Conservation (phyloP, 2,329 filamentous ascomycete genomes). For the Penicillium sp. region DNA sequence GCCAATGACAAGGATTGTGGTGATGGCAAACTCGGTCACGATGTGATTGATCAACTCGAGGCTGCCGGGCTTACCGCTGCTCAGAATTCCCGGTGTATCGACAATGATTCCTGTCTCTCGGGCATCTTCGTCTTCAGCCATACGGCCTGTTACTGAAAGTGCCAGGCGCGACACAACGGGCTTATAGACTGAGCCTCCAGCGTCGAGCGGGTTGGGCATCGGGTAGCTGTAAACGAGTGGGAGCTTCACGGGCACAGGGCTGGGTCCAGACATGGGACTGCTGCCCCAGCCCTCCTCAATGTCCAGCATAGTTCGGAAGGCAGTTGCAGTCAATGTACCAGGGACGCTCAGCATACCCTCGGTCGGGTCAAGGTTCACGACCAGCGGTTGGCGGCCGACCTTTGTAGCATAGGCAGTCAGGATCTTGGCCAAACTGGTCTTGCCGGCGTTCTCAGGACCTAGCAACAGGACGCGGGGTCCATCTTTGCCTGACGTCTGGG, state of each 20-base stretch:
- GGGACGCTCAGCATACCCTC: slow-evolving; percentile 75
- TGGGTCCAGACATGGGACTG: slow-evolving; percentile 85
- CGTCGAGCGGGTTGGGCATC: slow-evolving; percentile 60
- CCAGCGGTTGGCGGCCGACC: slow-evolving; percentile 66
- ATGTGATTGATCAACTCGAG: slow-evolving; percentile 79
- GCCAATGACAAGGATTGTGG: slow-evolving; percentile 74
- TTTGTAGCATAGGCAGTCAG: slow-evolving; percentile 75
- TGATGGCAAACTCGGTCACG: slow-evolving; percentile 66
- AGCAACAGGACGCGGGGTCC: slow-evolving; percentile 82
- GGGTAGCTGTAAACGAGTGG: slow-evolving; percentile 90
- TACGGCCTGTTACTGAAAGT: slow-evolving; percentile 67
- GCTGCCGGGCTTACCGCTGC: slow-evolving; percentile 57
- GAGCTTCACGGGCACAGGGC: slow-evolving; percentile 80
- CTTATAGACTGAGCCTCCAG: slow-evolving; percentile 67
- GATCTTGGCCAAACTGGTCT: slow-evolving; percentile 73
- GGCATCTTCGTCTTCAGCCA: slow-evolving; percentile 69
- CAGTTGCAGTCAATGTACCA: slow-evolving; percentile 78
- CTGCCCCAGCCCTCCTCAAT: slow-evolving; percentile 84
- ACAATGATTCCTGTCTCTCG: slow-evolving; percentile 74
- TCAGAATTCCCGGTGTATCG: slow-evolving; percentile 69
- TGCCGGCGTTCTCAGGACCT: slow-evolving; percentile 72
- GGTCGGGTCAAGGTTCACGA: slow-evolving; percentile 77
- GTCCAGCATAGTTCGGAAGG: slow-evolving; percentile 81
- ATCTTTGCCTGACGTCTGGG: slow-evolving; percentile 47
- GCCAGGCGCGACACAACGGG: slow-evolving; percentile 71